A percentile compares a stretch with the other conserved stretches of the same genome.
phyloP scores from a whole-genome alignment of 441 rosid species.

The Corymbia citriodora region DNA sequence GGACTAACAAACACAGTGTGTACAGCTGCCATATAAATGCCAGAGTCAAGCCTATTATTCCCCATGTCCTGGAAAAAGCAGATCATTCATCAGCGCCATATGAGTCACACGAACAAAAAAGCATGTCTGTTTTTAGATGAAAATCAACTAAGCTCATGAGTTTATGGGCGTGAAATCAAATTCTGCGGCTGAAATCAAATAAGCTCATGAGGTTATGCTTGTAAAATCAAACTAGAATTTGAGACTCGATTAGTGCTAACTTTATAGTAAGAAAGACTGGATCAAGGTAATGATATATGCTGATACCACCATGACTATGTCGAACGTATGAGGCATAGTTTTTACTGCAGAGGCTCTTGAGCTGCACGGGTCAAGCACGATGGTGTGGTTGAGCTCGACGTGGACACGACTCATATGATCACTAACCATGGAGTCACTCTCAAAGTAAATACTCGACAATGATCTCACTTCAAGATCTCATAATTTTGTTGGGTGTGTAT shows the following conservation, averaged over 20 bases:
- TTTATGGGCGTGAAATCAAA: no score
- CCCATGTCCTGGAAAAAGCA: constrained; percentile 20
- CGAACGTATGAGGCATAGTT: not conserved
- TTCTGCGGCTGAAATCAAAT: not conserved
- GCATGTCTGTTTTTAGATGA: not conserved
- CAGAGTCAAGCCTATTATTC: constrained; percentile 12
- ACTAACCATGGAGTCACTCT: not conserved
- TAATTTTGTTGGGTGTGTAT: not conserved
- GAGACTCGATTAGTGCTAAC: not conserved
- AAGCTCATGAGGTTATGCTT: not conserved
- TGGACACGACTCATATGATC: not conserved
- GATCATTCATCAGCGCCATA: not conserved
- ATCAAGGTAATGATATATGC: not conserved
- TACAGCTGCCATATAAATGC: constrained; percentile 29
- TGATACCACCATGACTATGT: not conserved
- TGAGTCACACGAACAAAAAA: not conserved
- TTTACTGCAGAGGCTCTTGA: not conserved
- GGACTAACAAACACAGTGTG: constrained; percentile 14
- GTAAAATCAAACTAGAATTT: not conserved
- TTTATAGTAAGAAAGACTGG: not conserved
- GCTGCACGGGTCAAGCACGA: not conserved
- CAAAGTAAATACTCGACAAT: not conserved
- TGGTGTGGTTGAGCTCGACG: not conserved
- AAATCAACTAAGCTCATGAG: not conserved
- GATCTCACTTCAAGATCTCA: not conserved